Base-by-base conservation (phyloP, 2,329 filamentous ascomycete species). In the Penicillium paneum region DNA sequence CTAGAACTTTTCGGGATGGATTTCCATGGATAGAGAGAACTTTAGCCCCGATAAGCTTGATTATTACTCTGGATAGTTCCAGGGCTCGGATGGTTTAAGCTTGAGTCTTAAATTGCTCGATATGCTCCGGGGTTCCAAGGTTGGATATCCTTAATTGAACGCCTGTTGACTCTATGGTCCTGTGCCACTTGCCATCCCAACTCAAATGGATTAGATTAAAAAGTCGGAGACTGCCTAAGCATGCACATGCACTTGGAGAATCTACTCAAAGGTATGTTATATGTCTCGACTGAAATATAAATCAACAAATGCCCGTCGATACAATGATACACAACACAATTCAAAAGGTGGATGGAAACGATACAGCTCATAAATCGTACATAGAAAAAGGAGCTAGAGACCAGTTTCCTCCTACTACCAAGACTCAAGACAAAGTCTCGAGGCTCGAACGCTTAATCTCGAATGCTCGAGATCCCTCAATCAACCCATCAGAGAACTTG, bases 391-490 rank as follows among this genome's bases (percentile, higher is more conserved):
- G 29, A 13, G 19, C 15, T 11, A 24, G 8, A 28, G 5, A n/a
- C 24, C 3, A 21, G 8, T 10, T 46, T 29, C 21, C n/a, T 21
- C 13, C 19, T 24, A 26, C 1, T 24, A 32, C 7, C 12, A 34
- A 24, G 11, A 19, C 12, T 54, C 39, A 50, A 44, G 32, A 39
- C n/a, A 34, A 19, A 38, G 34, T 13, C 15, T 39, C 38, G 5
- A 49, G 40, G 34, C 15, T 42, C 8, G 40, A 50, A 29, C 49
- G 39, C 43, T 56, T 40, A n/a, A 85, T 70, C 55, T 76, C 77
- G 70, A 89, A 93, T 52, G 75, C 75, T 77, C 88, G 91, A 67
- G 80, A 86, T 21, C 89, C 91, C 70, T 96, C 89, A 29, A 96
- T 88, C 63, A 97, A 74, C 0, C 90, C 92, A 74, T 91, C 88